Conservation (phyloP, 1,284 basidiomycete species). For the Fistulinella cinereoalba region DNA sequence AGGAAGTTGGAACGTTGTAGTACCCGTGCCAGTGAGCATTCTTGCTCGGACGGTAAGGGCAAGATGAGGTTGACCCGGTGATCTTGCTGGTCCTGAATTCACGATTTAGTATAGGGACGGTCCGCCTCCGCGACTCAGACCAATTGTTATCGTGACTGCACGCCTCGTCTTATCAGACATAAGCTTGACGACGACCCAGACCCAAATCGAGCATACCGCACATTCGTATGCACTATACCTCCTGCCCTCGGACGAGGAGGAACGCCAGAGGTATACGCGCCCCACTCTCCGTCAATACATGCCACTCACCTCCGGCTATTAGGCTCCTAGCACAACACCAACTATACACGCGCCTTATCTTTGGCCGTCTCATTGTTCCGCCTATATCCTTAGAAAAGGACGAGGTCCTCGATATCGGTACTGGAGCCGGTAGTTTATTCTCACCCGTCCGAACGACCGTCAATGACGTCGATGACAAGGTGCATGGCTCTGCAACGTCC, state of each 20-base stretch:
- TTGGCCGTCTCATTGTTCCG: conserved; percentile 20
- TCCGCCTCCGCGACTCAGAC: too few relatives aligned
- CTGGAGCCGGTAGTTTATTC: conserved; percentile 16
- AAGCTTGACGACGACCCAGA: too few relatives aligned
- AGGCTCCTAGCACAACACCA: conserved; percentile 19
- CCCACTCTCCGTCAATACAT: too few relatives aligned
- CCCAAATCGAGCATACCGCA: conserved; percentile 8
- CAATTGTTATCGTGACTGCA: too few relatives aligned
- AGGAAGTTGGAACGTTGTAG: too few relatives aligned
- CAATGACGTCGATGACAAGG: conserved; percentile 1
- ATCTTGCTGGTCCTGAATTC: too few relatives aligned
- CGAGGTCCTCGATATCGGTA: conserved; percentile 25
- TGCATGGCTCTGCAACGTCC: conserved; percentile 23
- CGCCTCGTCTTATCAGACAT: too few relatives aligned
- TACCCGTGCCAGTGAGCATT: too few relatives aligned
- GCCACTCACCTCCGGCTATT: background rate
- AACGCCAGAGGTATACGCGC: conserved; percentile 19
- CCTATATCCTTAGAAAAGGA: conserved; percentile 16
- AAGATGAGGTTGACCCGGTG: too few relatives aligned
- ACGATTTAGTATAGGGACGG: too few relatives aligned
- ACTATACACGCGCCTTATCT: conserved; percentile 19
- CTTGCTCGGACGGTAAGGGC: too few relatives aligned
- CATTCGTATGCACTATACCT: conserved; percentile 21
- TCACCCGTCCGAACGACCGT: background rate
- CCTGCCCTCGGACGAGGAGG: conserved; percentile 29